Evolutionary conservation across 2,329 filamentous ascomycete species (phyloP), one percentile per base, ranked within the genome.

Genomic region (Aspergillus latus): DNA sequence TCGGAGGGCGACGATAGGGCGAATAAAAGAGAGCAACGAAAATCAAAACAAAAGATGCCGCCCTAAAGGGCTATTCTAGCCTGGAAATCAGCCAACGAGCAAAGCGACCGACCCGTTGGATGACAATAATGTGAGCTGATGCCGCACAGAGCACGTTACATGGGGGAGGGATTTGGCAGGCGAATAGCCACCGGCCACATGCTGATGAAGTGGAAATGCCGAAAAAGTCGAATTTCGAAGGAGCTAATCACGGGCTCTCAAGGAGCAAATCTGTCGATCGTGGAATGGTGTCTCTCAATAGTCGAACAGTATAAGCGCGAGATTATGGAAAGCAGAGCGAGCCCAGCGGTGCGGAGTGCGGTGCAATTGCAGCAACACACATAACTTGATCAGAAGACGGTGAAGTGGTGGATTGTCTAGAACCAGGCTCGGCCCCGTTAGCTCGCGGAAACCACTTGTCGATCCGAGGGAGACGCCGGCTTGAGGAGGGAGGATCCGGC

Each of bases 161-260:
- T 69, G 60, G 62, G 60, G 57, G 62, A 68, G 46, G 57, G 49
- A 64, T 57, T 60, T 61, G 61, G 53, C 59, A 60, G 62, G 63
- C 68, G 65, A 72, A 71, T 70, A 64, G 61, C 64, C 64, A 65
- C 66, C 61, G 59, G 65, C 66, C 70, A 72, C 70, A 72, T 72
- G 69, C 69, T 71, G 68, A 58, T 45, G 54, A 28, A 6, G 39
- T 16, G 39, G 52, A 59, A 49, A 55, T 52, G 52, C 49, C 50
- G 45, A 21, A 21, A 49, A 49, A 28, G 54, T n/a, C 21, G 40
- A 37, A 29, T 51, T 28, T 13, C 49, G 45, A 45, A 47, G 49
- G 44, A 42, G 50, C 46, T 37, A 57, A 48, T 50, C 55, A 42
- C 40, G 39, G 42, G 40, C 34, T 15, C 42, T 15, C 42, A 52